phyloP scores from a whole-genome alignment of 441 rosid species.

The Daphne laureola region DNA sequence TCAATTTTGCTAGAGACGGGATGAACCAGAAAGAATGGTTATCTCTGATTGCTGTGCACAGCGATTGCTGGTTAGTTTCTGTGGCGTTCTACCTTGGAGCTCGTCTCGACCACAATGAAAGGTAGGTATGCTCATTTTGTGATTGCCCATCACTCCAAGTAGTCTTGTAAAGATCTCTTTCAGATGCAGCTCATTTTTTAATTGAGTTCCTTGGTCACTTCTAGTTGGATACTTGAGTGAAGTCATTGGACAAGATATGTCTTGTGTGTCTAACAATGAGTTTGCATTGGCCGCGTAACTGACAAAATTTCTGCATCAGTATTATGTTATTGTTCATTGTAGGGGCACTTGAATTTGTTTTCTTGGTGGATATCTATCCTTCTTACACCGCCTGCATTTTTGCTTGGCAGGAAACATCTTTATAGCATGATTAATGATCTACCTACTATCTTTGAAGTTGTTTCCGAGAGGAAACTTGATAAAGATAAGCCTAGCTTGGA shows the following conservation, averaged over 20 bases:
- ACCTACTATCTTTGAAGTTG: slow-evolving; percentile 76
- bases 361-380: too few species aligned
- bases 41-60: slow-evolving; percentile 46
- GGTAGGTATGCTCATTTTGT: slow-evolving; percentile 27
- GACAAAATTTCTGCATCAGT: too few species aligned
- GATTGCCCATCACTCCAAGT: not conserved
- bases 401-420: slow-evolving; percentile 53
- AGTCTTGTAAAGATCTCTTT: too few species aligned
- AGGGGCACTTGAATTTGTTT: too few species aligned
- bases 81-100: slow-evolving; percentile 57
- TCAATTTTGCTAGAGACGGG: slow-evolving; percentile 49
- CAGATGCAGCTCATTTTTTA: too few species aligned
- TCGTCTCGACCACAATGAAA: slow-evolving; percentile 43
- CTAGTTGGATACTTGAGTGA: too few species aligned
- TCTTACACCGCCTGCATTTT: not conserved
- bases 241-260: too few species aligned
- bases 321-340: too few species aligned
- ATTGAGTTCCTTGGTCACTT: too few species aligned
- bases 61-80: slow-evolving; percentile 55
- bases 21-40: slow-evolving; percentile 54
- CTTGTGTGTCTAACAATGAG: too few species aligned
- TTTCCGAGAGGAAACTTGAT: slow-evolving; percentile 68
- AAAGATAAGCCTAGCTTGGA: slow-evolving; percentile 86
- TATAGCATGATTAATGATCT: slow-evolving; percentile 67
- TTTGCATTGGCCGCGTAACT: too few species aligned